These are phyloP conservation scores for Diaporthe humulicola DNA, from an alignment of 2,329 filamentous ascomycete genomes.

Conservation along the genomic window DNA sequence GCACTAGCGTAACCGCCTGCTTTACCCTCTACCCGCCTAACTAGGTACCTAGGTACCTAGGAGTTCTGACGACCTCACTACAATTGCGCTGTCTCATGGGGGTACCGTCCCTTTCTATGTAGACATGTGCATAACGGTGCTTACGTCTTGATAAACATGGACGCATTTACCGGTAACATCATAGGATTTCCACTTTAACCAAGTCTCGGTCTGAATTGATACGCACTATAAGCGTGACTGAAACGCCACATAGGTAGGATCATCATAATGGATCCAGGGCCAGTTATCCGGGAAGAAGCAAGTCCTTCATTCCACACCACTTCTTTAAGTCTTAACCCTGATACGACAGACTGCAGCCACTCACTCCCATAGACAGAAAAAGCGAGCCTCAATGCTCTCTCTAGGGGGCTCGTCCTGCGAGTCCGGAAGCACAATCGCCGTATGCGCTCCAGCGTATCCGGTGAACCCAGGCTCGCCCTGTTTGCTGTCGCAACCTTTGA, in stretches of 20 bases:
- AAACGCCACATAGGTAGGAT: too few species aligned
- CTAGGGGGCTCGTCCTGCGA: constrained; percentile 19
- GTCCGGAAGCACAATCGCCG: constrained; percentile 42
- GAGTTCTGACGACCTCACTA: too few species aligned
- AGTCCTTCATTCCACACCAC: too few species aligned
- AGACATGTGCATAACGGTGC: too few species aligned
- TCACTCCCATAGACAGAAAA: constrained; percentile 31
- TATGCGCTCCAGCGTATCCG: constrained; percentile 41
- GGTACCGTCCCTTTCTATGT: neutral
- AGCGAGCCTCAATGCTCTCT: constrained; percentile 33
- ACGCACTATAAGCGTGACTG: neutral
- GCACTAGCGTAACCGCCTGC: too few species aligned
- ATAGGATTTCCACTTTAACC: neutral
- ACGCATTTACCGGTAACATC: neutral
- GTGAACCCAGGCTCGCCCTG: constrained; percentile 24
- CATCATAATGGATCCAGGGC: too few species aligned
- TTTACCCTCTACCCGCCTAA: neutral
- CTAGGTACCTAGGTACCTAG: neutral
- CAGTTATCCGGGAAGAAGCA: neutral
- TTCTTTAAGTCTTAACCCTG: neutral
- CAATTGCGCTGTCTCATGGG: too few species aligned
- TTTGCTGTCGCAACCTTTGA: constrained; percentile 72
- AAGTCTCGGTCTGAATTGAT: too few species aligned
- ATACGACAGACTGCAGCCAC: neutral
- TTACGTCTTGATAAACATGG: neutral